Conservation (phyloP, 176 grass and related monocot genomes). For the Avena atlantica region DNA sequence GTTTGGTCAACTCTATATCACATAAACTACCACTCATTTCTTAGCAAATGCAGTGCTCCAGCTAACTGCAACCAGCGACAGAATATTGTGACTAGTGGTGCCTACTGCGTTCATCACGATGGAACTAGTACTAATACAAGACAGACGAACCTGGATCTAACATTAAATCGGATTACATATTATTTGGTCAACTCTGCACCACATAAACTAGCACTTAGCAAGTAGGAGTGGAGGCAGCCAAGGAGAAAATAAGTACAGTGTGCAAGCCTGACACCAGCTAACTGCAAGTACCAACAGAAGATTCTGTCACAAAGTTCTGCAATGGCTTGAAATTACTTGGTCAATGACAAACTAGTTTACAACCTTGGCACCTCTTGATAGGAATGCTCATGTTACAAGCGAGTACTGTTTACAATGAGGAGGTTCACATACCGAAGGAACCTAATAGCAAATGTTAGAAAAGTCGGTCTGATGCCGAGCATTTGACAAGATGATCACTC, state of each 20-base stretch:
- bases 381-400: background rate
- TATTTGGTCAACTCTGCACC: background rate
- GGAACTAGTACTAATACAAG: background rate
- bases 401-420: background rate
- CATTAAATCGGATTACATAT: background rate
- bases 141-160: no score
- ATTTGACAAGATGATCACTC: conserved; percentile 2
- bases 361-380: background rate
- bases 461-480: background rate
- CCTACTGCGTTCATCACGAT: background rate
- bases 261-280: background rate
- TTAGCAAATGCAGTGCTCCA: background rate
- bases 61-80: background rate
- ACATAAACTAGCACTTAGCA: background rate
- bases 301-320: background rate
- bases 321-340: background rate
- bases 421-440: background rate
- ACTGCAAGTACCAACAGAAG: background rate
- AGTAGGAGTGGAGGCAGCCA: background rate
- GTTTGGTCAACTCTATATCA: background rate
- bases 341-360: conserved; percentile 17
- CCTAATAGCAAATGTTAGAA: conserved; percentile 6
- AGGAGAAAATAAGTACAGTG: no score
- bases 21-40: background rate
- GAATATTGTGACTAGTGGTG: background rate